Base-by-base conservation (phyloP, 257 asterid genomes). In the Lithospermum erythrorhizon region DNA sequence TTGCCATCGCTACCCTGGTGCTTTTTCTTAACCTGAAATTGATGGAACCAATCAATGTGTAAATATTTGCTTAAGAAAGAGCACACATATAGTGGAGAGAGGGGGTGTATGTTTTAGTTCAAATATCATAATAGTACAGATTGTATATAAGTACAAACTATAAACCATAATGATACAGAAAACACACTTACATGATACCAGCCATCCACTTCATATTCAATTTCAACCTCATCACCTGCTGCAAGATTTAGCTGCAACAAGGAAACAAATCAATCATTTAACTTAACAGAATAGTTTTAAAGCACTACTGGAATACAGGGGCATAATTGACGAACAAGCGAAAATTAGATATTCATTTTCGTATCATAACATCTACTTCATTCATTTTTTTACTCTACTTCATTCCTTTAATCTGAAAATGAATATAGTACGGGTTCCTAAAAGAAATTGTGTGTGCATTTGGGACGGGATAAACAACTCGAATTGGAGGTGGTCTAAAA, bases 161-260 rank as follows among this genome's bases (percentile, higher is more conserved):
- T 35, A 35, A 35, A 6, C 13, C 45, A 35, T 35, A 27, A 2
- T 21, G 25, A 57, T 27, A 21, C 20, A 53, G 21, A 16, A 57
- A 19, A 23, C 55, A 56, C 70, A 90, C 98, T 93, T 81, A 93
- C 97, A 71, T 83, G 85, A 73, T 70, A 93, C 99, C 99, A 93
- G 75, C 99, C 99, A 78, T 93, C 99, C 63, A 93, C 97, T 83
- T 93, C 99, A 73, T 93, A 78, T 67, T 86, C 97, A 48, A 93
- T 89, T 76, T 89, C 97, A 63, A 93, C 74, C 30, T 86, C 99
- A 73, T 93, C 99, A 35, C 94, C 99, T 2, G 97, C 89, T 6
- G 88, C 84, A 70, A 93, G 85, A 79, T 83, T 84, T 23, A 93
- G 86, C 99, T 93, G 97, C 75, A 65, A 45, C 69, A 66, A 19